These are phyloP conservation scores for Verticillium longisporum DNA, from an alignment of 2,329 filamentous ascomycete species.

Conservation along the genomic window DNA sequence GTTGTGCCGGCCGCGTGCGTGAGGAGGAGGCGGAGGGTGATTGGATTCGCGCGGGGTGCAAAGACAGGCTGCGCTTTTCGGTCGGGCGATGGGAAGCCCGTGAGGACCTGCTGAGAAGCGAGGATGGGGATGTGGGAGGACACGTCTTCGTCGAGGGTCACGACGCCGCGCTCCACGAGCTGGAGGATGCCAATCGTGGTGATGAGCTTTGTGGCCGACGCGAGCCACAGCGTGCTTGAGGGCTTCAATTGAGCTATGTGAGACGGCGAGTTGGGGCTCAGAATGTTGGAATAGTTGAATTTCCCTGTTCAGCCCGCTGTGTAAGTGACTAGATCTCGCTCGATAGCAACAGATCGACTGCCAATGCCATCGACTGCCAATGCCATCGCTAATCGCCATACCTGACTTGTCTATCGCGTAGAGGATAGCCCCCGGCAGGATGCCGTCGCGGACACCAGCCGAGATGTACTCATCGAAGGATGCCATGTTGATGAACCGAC, in stretches of 20 bases:
- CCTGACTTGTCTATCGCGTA: constrained; percentile 7
- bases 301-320: background rate
- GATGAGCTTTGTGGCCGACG: constrained; percentile 36
- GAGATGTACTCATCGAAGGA: constrained; percentile 7
- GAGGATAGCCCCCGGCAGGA: constrained; percentile 8
- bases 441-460: constrained; percentile 5
- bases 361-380: no score
- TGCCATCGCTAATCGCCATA: background rate
- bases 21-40: constrained; percentile 28
- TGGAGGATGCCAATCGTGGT: constrained; percentile 30
- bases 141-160: constrained; percentile 30
- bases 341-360: no score
- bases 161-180: constrained; percentile 25
- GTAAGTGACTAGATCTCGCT: background rate
- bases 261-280: background rate
- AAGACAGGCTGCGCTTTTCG: constrained; percentile 26
- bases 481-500: background rate
- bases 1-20: constrained; percentile 41
- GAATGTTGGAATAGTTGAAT: constrained; percentile 5
- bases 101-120: constrained; percentile 24
- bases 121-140: constrained; percentile 26
- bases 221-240: constrained; percentile 17
- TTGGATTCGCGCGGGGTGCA: background rate
- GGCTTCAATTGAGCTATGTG: background rate
- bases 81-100: constrained; percentile 21